These are phyloP conservation scores for Salix udensis DNA, from an alignment of 345 rosid species.

Conservation along the genomic window DNA sequence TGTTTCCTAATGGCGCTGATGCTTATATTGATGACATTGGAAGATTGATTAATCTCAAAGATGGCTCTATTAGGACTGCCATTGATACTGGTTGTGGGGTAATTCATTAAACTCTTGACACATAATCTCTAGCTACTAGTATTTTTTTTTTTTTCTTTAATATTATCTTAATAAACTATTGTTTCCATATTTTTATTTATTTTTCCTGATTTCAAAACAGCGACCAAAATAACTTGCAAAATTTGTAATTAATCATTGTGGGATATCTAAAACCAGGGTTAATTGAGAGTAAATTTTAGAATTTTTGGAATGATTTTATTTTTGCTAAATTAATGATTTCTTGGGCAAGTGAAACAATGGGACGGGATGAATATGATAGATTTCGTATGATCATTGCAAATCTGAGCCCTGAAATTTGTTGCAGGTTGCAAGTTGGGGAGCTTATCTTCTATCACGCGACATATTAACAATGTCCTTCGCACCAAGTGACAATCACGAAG, in stretches of 20 bases:
- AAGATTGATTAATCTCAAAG: conserved; percentile 23
- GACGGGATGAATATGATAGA: not conserved
- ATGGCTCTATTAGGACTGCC: conserved; percentile 31
- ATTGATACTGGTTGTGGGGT: conserved; percentile 36
- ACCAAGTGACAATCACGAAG: conserved; percentile 48
- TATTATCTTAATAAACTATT: too few relatives aligned
- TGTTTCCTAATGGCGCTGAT: conserved; percentile 51
- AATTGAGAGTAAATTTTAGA: not conserved
- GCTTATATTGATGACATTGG: conserved; percentile 39
- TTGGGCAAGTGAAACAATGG: not conserved
- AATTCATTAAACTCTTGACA: not conserved
- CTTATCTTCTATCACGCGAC: conserved; percentile 38
- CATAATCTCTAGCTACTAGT: not conserved
- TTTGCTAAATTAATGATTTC: not conserved
- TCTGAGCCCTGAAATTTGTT: not conserved
- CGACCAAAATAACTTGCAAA: not conserved
- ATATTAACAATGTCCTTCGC: conserved; percentile 42
- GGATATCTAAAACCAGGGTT: not conserved
- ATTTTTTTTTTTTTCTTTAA: not conserved
- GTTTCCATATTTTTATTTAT: too few relatives aligned
- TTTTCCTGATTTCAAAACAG: too few relatives aligned
- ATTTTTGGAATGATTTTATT: not conserved
- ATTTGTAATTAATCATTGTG: not conserved
- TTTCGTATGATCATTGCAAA: not conserved
- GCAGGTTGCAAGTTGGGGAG: conserved; percentile 54